Base-by-base conservation (phyloP, 495 filamentous ascomycete species). In the Rostrohypoxylon terebratum region DNA sequence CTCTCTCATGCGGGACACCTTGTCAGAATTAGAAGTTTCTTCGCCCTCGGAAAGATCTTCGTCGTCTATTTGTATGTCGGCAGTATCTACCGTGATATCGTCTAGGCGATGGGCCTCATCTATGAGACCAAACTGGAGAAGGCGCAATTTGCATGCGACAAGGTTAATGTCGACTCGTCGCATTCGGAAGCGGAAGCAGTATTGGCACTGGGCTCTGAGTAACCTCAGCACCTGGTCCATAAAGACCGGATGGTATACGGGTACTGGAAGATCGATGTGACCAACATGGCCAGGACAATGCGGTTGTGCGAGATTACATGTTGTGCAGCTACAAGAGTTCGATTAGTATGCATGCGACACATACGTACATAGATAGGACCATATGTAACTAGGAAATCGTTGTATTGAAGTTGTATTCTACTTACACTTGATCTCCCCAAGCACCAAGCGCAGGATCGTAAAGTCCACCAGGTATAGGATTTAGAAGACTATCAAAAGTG, bases 361-460 rank as follows among this genome's bases (percentile, higher is more conserved):
- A 61, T 18, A 16, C 21, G 6, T 28, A 28, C 3, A 4, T 28
- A 28, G 6, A 28, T 1, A 18, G 16, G 23, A 53, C n/a, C n/a
- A 28, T 28, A 28, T 3, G 3, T 28, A 28, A 28, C 40, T 1
- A 18, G 16, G 23, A 53, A 31, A 53, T 10, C 14, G 51, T 33
- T 28, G 28, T 63, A 23, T 20, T 40, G 34, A 36, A 55, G 20
- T 3, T 23, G 21, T 57, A 63, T 66, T 33, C 40, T 54, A 80
- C 92, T 86, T 87, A 97, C 91, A 87, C 82, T 77, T 89, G 86
- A 74, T 97, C 93, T 53, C 88, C 87, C 88, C 92, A 95, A 58
- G 96, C 92, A n/a, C 96, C 96, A 59, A 99, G 85, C 59, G 96
- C 94, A 48, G 93, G 86, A 80, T 98, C 96, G 77, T 98, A 97